These are phyloP conservation scores for Raffaelea deltoideospora DNA, from an alignment of 2,329 filamentous ascomycete species.

Conservation along the genomic window DNA sequence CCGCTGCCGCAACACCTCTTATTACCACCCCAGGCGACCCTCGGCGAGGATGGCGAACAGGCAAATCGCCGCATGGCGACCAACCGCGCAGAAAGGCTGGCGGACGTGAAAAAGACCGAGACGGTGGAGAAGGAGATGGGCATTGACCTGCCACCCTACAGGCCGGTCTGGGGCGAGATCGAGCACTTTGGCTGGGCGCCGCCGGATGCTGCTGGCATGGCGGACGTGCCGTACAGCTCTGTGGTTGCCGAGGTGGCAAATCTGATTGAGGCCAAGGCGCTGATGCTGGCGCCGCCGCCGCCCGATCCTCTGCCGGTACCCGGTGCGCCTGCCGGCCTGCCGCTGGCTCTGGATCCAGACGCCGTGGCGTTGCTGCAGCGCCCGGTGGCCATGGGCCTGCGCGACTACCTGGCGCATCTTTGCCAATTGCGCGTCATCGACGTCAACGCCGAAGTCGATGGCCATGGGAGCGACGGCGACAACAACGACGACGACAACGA, in stretches of 20 bases:
- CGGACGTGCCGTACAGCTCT: constrained; percentile 67
- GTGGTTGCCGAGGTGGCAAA: constrained; percentile 77
- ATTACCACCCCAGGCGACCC: not conserved
- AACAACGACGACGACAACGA: not conserved
- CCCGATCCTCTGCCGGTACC: constrained; percentile 13
- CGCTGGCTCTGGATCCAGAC: constrained; percentile 43
- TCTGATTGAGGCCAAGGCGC: constrained; percentile 80
- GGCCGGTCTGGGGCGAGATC: constrained; percentile 63
- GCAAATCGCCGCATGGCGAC: not conserved
- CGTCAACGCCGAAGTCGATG: constrained; percentile 7
- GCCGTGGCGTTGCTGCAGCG: constrained; percentile 60
- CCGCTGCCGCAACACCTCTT: too few species aligned
- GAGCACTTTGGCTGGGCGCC: constrained; percentile 82
- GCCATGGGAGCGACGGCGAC: not conserved
- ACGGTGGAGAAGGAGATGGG: constrained; percentile 16
- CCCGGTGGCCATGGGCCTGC: constrained; percentile 54
- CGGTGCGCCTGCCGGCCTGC: constrained; percentile 9
- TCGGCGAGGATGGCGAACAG: not conserved
- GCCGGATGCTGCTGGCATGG: constrained; percentile 45
- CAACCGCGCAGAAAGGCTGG: not conserved
- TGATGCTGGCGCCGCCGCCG: constrained; percentile 60
- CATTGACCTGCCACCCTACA: constrained; percentile 33
- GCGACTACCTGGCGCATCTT: constrained; percentile 65
- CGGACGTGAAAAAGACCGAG: constrained; percentile 4
- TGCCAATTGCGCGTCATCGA: constrained; percentile 48